Conservation (phyloP, 2,329 filamentous ascomycete genomes). For the Penicillium sumatraense region DNA sequence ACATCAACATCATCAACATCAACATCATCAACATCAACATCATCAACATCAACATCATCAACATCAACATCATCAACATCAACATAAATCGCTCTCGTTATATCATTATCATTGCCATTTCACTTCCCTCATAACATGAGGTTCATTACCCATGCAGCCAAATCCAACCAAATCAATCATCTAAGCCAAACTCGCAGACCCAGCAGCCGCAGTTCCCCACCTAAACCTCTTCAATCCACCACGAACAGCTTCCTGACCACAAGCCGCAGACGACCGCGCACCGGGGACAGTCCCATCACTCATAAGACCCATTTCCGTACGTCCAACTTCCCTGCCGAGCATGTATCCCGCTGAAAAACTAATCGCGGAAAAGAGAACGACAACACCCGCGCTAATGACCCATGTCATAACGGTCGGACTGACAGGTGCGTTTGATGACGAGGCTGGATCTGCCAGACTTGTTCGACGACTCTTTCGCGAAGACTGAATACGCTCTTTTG, state of each 20-base stretch:
- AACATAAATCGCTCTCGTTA: neutral
- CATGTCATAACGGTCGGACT: conserved; percentile 67
- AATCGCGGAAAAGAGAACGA: conserved; percentile 66
- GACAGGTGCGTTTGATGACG: conserved; percentile 35
- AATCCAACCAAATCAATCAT: neutral
- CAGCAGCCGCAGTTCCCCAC: conserved; percentile 45
- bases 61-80: neutral
- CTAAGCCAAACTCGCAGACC: conserved; percentile 44
- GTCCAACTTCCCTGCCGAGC: conserved; percentile 63
- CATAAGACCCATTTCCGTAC: conserved; percentile 51
- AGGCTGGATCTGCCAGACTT: conserved; percentile 33
- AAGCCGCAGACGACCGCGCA: conserved; percentile 41
- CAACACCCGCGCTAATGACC: conserved; percentile 68
- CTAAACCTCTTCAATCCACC: conserved; percentile 49
- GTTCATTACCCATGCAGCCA: neutral
- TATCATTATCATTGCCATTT: conserved; percentile 12
- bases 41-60: neutral
- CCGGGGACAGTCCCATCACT: conserved; percentile 31
- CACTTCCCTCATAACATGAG: neutral
- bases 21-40: neutral
- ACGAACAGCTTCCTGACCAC: conserved; percentile 52
- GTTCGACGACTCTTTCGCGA: conserved; percentile 42
- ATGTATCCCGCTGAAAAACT: conserved; percentile 69
- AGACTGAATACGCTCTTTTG: conserved; percentile 42
- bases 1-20: neutral